Evolutionary conservation across 352 stramenopile species (phyloP), one percentile per base, ranked within the genome.

Genomic region (Phytophthora nicotianae): DNA sequence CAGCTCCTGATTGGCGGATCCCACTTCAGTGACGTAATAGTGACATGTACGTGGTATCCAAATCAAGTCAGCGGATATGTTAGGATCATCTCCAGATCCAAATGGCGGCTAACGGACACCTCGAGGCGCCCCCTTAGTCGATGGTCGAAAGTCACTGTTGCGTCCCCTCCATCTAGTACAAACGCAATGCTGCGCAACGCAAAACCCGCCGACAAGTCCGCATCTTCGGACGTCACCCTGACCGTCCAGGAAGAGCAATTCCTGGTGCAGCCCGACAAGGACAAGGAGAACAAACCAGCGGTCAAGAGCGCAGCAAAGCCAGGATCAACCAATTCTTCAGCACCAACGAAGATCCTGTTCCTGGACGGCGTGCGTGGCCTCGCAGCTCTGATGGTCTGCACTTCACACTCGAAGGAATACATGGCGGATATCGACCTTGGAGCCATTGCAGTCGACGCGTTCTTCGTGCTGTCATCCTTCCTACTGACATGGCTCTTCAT

Each of bases 381-480:
- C 35, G 68, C 71, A 2, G 72, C 75, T 10, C 42, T 81, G 17
- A 27, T 81, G 29, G 75, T 80, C 9, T 62, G 67, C 45, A 50
- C 50, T 3, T 62, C 62, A 17, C 72, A 80, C 57, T 73, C 65
- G 29, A 60, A 62, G 11, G 51, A 74, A 14, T 70, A 77, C 38
- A 62, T 75, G 58, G 26, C 23, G 5, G 71, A 55, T 23, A 56
- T 65, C 46, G 58, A 74, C 52, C 27, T 79, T 3, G 74, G 71
- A 0, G 55, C 61, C 19, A 58, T 64, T 10, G 68, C 59, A 5
- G 74, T 83, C 10, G 74, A 83, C 47, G n/a, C 56, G 11, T 80
- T 83, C 57, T 80, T 83, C 43, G 74, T 83, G 32, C 58, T 83
- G 10, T 83, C 74, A 19, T 62, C 68, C 7, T 83, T 83, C 33